Evolutionary conservation across 768 basidiomycete species (phyloP).

Genomic region (Pulveroboletus sp.): DNA sequence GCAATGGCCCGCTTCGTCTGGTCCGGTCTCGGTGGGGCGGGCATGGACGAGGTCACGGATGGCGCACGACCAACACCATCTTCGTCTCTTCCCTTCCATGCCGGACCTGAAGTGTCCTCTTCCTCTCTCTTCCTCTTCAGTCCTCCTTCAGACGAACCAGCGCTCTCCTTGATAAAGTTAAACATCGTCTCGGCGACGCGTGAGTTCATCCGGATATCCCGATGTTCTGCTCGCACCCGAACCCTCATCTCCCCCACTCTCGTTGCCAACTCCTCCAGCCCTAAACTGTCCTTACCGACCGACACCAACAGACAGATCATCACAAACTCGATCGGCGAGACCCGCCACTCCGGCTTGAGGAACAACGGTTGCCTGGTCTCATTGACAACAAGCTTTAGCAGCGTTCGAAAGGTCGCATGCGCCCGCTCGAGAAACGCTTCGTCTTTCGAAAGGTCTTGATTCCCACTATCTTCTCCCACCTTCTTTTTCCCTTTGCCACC

Average conservation of each 20-base stretch:
- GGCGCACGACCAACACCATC: background rate
- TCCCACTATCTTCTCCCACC: slow-evolving; percentile 1
- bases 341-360: slow-evolving; percentile 38
- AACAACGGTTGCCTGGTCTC: slow-evolving; percentile 34
- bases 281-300: slow-evolving; percentile 39
- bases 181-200: slow-evolving; percentile 53
- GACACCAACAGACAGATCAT: slow-evolving; percentile 51
- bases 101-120: slow-evolving; percentile 2
- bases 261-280: slow-evolving; percentile 37
- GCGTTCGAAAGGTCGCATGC: slow-evolving; percentile 42
- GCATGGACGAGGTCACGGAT: background rate
- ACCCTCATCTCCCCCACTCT: slow-evolving; percentile 50
- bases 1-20: slow-evolving; percentile 19
- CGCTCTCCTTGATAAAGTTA: slow-evolving; percentile 41
- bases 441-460: slow-evolving; percentile 25
- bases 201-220: slow-evolving; percentile 63
- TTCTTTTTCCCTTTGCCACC: slow-evolving; percentile 23
- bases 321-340: slow-evolving; percentile 69
- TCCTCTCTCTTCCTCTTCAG: slow-evolving; percentile 27
- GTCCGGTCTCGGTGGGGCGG: slow-evolving; percentile 20
- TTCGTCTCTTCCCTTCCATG: slow-evolving; percentile 12
- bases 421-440: slow-evolving; percentile 34
- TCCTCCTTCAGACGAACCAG: background rate
- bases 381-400: slow-evolving; percentile 42
- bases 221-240: slow-evolving; percentile 48